Conservation (phyloP, 805 yeast genomes). For the Spencermartinsiella europaea region DNA sequence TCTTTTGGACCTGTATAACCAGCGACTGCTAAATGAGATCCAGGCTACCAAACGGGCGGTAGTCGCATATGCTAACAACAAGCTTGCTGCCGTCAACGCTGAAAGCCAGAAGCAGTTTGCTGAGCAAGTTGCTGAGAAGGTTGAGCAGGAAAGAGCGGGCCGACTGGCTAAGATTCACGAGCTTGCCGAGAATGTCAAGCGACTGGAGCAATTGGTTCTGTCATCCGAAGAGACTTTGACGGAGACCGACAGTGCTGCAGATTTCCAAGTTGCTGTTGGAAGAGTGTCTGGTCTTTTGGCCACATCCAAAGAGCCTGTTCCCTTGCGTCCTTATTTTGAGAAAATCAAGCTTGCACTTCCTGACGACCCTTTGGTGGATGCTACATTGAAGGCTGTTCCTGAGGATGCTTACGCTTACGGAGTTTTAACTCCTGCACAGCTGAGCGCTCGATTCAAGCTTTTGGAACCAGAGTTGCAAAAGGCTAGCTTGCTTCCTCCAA, state of each 20-base stretch:
- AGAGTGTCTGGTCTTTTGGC: conserved; percentile 40
- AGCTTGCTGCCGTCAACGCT: conserved; percentile 58
- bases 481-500: conserved; percentile 85
- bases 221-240: conserved; percentile 36
- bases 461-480: conserved; percentile 83
- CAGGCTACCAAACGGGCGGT: conserved; percentile 62
- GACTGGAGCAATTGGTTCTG: conserved; percentile 40
- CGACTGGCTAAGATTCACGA: conserved; percentile 65
- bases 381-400: conserved; percentile 46
- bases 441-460: conserved; percentile 72
- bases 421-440: conserved; percentile 70
- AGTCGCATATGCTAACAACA: conserved; percentile 67
- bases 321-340: conserved; percentile 32
- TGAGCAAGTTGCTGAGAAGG: conserved; percentile 48
- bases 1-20: conserved; percentile 54
- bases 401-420: conserved; percentile 44
- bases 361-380: conserved; percentile 46
- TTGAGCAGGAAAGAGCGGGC: conserved; percentile 73
- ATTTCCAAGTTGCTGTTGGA: conserved; percentile 42
- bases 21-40: conserved; percentile 57
- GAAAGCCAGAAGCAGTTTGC: conserved; percentile 67
- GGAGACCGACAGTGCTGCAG: conserved; percentile 37
- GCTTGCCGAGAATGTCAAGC: conserved; percentile 52
- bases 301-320: conserved; percentile 35
- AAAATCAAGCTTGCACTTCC: conserved; percentile 34